Evolutionary conservation across 495 filamentous ascomycete species (phyloP), one percentile per base, ranked within the genome.

Genomic region (Lentithecium fluviatile): DNA sequence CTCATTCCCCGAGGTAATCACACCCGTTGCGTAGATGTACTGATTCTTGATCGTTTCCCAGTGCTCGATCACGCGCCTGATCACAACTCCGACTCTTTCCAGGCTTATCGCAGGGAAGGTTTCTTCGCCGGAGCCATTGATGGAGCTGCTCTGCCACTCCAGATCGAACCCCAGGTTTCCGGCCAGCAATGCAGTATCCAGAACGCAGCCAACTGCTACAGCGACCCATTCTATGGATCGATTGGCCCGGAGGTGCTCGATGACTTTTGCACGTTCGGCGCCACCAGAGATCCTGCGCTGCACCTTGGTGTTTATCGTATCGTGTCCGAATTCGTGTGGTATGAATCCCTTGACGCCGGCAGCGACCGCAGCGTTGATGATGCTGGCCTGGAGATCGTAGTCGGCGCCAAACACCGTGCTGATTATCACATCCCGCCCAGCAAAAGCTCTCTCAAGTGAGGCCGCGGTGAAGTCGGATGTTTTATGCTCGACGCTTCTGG

Each of bases 401-500:
- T 62, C 62, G 8, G 24, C 61, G 38, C 70, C 72, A 24, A 52
- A 60, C 29, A 76, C 36, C 29, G 67, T 71, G 17, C 68, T 73
- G 54, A 83, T 70, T 21, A 82, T 65, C 2, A 72, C 75, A 67
- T 83, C 78, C 57, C 78, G 72, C 36, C 76, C 75, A 56, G 71
- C 60, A 40, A 83, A 74, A n/a, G 73, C 72, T 1, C 54, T 37
- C 36, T 64, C 42, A 12, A 82, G 69, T 26, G 68, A 75, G 13
- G 80, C 78, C 51, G 79, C 77, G 0, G 85, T 85, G 67, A 85
- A 84, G 68, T 82, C 78, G 73, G 83, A 84, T 72, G 60, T 64
- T 43, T 25, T 58, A 25, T 64, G 60, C 13, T 42, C n/a, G 10
- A 64, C 34, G 13, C n/a, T 12, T 25, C 49, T 32, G 15, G n/a